Conservation (phyloP, 1,284 basidiomycete species). For the Serendipita sp. region DNA sequence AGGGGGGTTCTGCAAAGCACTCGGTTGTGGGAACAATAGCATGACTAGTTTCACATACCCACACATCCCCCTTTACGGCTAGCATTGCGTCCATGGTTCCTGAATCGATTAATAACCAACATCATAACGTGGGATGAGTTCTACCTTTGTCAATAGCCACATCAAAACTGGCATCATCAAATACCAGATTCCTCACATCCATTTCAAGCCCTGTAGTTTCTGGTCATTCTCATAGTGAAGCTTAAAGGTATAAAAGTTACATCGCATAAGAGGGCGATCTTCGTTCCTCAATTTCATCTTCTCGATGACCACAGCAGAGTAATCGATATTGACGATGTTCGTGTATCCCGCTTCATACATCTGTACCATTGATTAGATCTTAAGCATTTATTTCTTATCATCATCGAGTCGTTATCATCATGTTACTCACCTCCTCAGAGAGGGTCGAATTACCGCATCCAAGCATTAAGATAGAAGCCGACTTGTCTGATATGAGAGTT, state of each 20-base stretch:
- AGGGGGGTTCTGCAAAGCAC: constrained; percentile 41
- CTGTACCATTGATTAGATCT: constrained; percentile 24
- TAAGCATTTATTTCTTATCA: no score
- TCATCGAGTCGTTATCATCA: neutral
- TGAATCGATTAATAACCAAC: constrained; percentile 16
- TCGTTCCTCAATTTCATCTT: constrained; percentile 59
- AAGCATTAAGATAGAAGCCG: constrained; percentile 65
- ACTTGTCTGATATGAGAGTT: constrained; percentile 49
- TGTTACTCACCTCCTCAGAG: constrained; percentile 46
- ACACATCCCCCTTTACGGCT: constrained; percentile 75
- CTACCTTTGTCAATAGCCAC: constrained; percentile 80
- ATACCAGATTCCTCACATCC: constrained; percentile 67
- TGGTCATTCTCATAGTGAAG: neutral
- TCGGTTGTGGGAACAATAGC: no score
- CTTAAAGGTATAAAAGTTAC: constrained; percentile 24
- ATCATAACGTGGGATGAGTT: neutral
- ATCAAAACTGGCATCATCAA: constrained; percentile 59
- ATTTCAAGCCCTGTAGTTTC: constrained; percentile 61
- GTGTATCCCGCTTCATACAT: constrained; percentile 86
- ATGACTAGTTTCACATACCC: constrained; percentile 25
- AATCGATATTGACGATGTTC: constrained; percentile 77
- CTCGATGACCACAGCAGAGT: constrained; percentile 66
- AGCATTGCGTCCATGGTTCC: constrained; percentile 92
- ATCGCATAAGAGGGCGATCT: constrained; percentile 42
- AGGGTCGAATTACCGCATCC: constrained; percentile 83